Evolutionary conservation across 2,329 filamentous ascomycete genomes (phyloP).

Genomic region (Colletotrichum tofieldiae): DNA sequence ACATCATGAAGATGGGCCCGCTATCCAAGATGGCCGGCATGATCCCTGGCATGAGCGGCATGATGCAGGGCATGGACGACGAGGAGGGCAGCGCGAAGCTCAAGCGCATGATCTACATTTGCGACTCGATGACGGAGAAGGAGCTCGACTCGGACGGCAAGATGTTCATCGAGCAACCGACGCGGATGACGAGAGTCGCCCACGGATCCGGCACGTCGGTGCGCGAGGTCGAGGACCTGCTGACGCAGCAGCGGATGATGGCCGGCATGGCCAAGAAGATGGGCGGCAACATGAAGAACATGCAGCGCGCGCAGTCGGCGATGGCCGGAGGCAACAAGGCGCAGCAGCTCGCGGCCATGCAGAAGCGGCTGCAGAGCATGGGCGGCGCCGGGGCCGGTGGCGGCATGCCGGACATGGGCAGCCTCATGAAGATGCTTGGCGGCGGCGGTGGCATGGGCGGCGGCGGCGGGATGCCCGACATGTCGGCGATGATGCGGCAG

Average conservation of each 20-base stretch:
- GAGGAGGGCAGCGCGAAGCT: constrained; percentile 95
- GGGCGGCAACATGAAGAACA: constrained; percentile 97
- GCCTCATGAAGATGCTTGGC: constrained; percentile 93
- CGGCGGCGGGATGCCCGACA: constrained; percentile 57
- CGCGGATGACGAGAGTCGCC: constrained; percentile 92
- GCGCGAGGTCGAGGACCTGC: constrained; percentile 91
- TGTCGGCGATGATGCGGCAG: constrained; percentile 82
- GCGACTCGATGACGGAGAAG: constrained; percentile 97
- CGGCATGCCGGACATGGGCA: constrained; percentile 66
- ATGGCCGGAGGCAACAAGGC: constrained; percentile 93
- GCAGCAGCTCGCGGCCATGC: constrained; percentile 96
- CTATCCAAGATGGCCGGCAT: constrained; percentile 98
- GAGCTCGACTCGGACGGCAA: constrained; percentile 97
- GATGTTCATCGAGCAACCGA: constrained; percentile 92
- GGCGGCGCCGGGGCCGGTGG: constrained; percentile 79
- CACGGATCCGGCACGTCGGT: constrained; percentile 92
- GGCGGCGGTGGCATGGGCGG: constrained; percentile 79
- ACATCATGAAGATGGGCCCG: constrained; percentile 99
- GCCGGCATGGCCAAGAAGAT: constrained; percentile 99
- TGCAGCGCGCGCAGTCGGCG: constrained; percentile 92
- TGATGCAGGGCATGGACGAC: constrained; percentile 97
- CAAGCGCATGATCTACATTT: constrained; percentile 99
- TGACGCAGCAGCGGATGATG: constrained; percentile 99
- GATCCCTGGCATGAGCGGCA: constrained; percentile 94
- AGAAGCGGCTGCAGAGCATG: constrained; percentile 95